Base-by-base conservation (phyloP, 257 asterid species). In the Plantago ovata region DNA sequence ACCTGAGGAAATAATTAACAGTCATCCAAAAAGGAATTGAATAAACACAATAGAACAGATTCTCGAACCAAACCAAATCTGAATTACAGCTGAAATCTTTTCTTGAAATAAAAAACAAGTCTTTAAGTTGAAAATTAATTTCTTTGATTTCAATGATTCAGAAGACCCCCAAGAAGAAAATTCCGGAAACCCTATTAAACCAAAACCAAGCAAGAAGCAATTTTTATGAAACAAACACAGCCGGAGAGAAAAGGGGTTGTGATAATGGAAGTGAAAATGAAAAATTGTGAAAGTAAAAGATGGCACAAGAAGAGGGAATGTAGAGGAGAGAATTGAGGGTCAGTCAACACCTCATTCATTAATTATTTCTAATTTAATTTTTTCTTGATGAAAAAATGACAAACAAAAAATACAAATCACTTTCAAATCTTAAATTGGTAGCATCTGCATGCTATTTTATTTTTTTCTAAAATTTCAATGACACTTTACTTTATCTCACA, bases 161-260 rank as follows among this genome's bases (percentile, higher is more conserved):
- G 21, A 44, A 53, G 21, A 22, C 12, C 39, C 4, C 20, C 21
- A 11, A 38, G 9, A 51, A 20, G 36, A 47, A 65, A 73, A 56
- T 51, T 40, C 65, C 68, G 58, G 65, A 69, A 77, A 62, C 73
- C 74, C 78, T 59, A 62, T 44, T 36, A 60, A 72, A 59, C 49
- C 69, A 65, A n/a, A n/a, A n/a, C n/a, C n/a, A n/a, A n/a, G n/a
- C n/a, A n/a, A 70, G 74, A 78, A 66, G 77, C 72, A 68, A 67
- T 53, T 63, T 56, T 68, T 60, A 56, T 22, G 39, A 60, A 3
- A 46, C 10, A 62, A 18, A 23, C 57, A 61, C 19, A 41, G 57
- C 43, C 10, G 47, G 9, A 46, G 41, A 68, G 54, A 67, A 45
- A 61, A 50, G 55, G 62, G 19, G 65, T 49, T 40, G 77, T 56